Conservation (phyloP, 257 asterid species). For the Scutellaria galericulata region DNA sequence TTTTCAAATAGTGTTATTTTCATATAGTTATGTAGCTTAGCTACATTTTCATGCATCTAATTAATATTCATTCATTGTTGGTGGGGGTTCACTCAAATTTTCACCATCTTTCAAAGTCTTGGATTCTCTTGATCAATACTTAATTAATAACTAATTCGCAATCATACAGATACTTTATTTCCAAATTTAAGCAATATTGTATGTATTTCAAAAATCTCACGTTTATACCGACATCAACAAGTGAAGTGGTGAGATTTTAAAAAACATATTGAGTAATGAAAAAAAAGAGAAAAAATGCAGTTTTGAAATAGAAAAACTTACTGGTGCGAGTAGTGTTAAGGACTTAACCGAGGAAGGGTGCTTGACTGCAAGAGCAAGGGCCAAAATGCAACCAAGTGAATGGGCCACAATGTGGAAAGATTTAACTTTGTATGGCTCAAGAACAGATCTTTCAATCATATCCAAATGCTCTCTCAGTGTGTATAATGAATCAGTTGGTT, state of each 20-base stretch:
- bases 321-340: constrained; percentile 88
- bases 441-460: constrained; percentile 81
- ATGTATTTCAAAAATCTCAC: too few species aligned
- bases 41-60: constrained; percentile 23
- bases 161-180: too few species aligned
- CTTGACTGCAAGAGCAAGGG: constrained; percentile 89
- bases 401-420: constrained; percentile 96
- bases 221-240: too few species aligned
- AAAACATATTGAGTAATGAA: too few species aligned
- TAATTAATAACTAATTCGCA: background rate
- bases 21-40: background rate
- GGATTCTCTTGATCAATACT: background rate
- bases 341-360: constrained; percentile 73
- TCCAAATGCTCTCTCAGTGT: constrained; percentile 86
- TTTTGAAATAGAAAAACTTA: constrained; percentile 33
- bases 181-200: too few species aligned
- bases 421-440: constrained; percentile 67
- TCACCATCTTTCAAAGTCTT: background rate
- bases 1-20: background rate
- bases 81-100: background rate
- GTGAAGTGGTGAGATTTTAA: too few species aligned
- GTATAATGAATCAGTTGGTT: constrained; percentile 82
- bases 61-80: constrained; percentile 16
- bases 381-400: constrained; percentile 92
- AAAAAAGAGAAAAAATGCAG: background rate